Evolutionary conservation across 805 yeast species (phyloP), one percentile per base, ranked within the genome.

Genomic region (Wickerhamomyces canadensis): DNA sequence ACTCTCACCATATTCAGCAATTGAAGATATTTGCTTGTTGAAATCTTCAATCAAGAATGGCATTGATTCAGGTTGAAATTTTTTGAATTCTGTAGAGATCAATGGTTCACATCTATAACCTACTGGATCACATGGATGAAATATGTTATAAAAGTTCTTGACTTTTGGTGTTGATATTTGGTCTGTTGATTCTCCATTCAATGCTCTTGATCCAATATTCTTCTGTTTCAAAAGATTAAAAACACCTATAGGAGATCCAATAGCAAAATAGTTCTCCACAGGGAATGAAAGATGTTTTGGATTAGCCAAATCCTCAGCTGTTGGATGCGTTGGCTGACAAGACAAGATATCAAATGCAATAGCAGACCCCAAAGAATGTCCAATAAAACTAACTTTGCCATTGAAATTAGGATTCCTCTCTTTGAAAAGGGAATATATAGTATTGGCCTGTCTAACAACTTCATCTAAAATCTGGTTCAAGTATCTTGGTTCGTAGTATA

Each of bases 361-460:
- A 0, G 91, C 84, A 4, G 95, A 82, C 0, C 98, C 98, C 25
- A 91, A 64, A 0, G 98, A 91, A 58, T 91, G 98, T 2, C 96
- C 98, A 41, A 88, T 64, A 2, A 91, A 58, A 48, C 91, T 88
- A 1, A 91, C 79, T 45, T 80, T 75, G 0, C 96, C 96, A n/a
- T 77, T 65, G 58, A 84, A 85, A 15, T 68, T 60, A 0, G 95
- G 94, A 45, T 89, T 78, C 33, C 72, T 62, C 35, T 77, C 69
- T 41, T 68, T 59, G 57, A 78, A 91, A 24, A 71, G 58, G 5
- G 66, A 58, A 55, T 76, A 84, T 2, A 80, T 74, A 2, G 67
- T 50, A 57, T 88, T 89, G 31, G 87, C 67, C 43, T 83, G 82
- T 4, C 50, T 45, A 6, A 74, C 72, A 1, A 87, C 95, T 12